phyloP scores from a whole-genome alignment of 805 yeast species.

The Yarrowia deformans region DNA sequence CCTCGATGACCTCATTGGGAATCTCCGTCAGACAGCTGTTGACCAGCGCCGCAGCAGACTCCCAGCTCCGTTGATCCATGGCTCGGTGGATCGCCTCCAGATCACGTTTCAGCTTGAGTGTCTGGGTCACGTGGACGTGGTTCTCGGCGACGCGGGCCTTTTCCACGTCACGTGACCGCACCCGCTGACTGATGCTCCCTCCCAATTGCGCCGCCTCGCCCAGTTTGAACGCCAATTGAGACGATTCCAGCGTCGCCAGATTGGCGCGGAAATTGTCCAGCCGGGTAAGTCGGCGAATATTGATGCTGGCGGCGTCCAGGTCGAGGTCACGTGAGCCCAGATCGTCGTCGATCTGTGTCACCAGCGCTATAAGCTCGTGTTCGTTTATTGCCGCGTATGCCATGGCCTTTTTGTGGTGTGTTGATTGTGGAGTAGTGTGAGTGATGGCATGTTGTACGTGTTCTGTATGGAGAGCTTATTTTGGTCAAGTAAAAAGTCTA shows the following conservation, averaged over 20 bases:
- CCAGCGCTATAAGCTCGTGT: constrained; percentile 27
- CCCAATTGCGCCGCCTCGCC: constrained; percentile 71
- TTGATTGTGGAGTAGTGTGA: not conserved
- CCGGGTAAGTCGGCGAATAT: constrained; percentile 42
- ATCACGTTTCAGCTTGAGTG: constrained; percentile 69
- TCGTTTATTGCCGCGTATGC: constrained; percentile 7
- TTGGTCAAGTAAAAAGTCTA: not conserved
- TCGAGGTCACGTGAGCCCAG: constrained; percentile 2
- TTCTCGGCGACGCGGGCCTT: constrained; percentile 68
- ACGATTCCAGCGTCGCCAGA: constrained; percentile 48
- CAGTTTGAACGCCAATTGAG: constrained; percentile 64
- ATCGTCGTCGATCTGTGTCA: constrained; percentile 14
- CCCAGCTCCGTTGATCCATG: constrained; percentile 73
- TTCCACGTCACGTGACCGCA: constrained; percentile 74
- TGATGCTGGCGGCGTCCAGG: constrained; percentile 5
- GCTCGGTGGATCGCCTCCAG: constrained; percentile 72
- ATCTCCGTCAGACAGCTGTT: constrained; percentile 57
- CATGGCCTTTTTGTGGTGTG: constrained; percentile 1
- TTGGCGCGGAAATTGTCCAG: constrained; percentile 48
- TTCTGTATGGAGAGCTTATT: not conserved
- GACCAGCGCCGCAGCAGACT: constrained; percentile 76
- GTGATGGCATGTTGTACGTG: not conserved
- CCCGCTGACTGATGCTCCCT: constrained; percentile 68
- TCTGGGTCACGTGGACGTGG: constrained; percentile 67
- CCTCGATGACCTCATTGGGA: constrained; percentile 61